Evolutionary conservation across 768 basidiomycete genomes (phyloP), one percentile per base, ranked within the genome.

Genomic region (Boletus rubropictus): DNA sequence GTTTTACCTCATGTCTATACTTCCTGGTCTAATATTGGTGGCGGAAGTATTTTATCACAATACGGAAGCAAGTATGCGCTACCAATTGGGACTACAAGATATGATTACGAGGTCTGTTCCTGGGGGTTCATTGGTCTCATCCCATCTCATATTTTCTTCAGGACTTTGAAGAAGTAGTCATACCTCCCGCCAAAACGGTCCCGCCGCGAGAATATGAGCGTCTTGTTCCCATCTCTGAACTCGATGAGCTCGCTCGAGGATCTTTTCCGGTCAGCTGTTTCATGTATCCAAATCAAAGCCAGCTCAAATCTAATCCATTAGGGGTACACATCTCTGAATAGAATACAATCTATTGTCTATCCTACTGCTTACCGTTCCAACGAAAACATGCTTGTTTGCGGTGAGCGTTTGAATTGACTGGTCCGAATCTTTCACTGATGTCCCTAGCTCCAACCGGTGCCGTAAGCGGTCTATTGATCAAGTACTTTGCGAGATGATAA

Each of bases 311-410:
- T 35, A 50, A 34, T 32, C 1, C 39, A 46, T 14, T 15, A 95
- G 93, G 88, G 88, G 24, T 99, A 98, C 60, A 70, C 75, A 27
- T 75, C 83, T 9, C 72, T 99, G 53, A 99, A 99, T 63, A 78
- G 96, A 53, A 86, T 99, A 49, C 96, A 99, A 62, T 94, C 91
- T 1, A 91, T 97, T 50, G 84, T 98, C 17, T 97, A 86, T 68
- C 84, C 87, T 0, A 89, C 89, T 3, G 96, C 94, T 1, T 97
- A 95, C 66, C 73, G 79, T n/a, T 85, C 90, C 1, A 98, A 96
- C 55, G 96, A 97, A 68, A 99, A 99, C 61, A 79, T 99, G 72
- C 81, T 99, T 21, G 77, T 99, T 39, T 66, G 66, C 3, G 65
- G 65, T 68, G 25, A 57, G 64, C 5, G 5, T 25, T 42, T 12